These are phyloP conservation scores for Ceratobasidium sp. DNA, from an alignment of 1,284 basidiomycete genomes.

Conservation along the genomic window DNA sequence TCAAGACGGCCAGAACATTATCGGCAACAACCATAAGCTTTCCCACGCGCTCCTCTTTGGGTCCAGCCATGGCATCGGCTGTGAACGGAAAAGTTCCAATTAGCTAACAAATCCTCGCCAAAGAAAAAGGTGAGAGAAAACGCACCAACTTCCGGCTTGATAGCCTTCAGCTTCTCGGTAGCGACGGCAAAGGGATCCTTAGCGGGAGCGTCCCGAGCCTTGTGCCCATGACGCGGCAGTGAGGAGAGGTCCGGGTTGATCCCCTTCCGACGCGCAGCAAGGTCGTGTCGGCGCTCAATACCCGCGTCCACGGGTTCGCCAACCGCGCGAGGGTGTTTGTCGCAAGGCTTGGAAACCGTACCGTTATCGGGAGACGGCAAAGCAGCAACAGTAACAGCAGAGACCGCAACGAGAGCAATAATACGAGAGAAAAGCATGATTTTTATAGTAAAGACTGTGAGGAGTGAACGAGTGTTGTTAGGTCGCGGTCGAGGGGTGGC, in stretches of 20 bases:
- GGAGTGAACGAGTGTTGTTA: not conserved
- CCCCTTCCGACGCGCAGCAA: no score
- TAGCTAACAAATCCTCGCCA: no score
- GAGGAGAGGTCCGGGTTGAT: no score
- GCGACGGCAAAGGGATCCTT: not conserved
- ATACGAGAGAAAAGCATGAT: slow-evolving; percentile 31
- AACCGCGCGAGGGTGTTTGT: no score
- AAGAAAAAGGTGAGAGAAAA: not conserved
- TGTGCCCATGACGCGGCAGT: not conserved
- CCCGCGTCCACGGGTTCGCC: no score
- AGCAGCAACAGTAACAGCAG: slow-evolving; percentile 16
- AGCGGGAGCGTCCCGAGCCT: not conserved
- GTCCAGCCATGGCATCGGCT: slow-evolving; percentile 31
- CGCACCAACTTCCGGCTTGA: slow-evolving; percentile 1
- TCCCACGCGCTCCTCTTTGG: not conserved
- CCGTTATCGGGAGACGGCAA: not conserved
- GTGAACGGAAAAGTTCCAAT: not conserved
- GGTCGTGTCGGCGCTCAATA: no score
- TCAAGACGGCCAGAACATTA: not conserved
- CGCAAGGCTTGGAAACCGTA: no score
- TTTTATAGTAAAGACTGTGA: slow-evolving; percentile 15
- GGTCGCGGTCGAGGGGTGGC: not conserved
- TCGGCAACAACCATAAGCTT: not conserved
- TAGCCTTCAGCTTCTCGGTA: not conserved
- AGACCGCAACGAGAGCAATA: no score